A percentile compares a stretch with the other conserved stretches of the same genome.
Conservation (phyloP, 768 basidiomycete genomes). For the Xerocomus potaroensis region DNA sequence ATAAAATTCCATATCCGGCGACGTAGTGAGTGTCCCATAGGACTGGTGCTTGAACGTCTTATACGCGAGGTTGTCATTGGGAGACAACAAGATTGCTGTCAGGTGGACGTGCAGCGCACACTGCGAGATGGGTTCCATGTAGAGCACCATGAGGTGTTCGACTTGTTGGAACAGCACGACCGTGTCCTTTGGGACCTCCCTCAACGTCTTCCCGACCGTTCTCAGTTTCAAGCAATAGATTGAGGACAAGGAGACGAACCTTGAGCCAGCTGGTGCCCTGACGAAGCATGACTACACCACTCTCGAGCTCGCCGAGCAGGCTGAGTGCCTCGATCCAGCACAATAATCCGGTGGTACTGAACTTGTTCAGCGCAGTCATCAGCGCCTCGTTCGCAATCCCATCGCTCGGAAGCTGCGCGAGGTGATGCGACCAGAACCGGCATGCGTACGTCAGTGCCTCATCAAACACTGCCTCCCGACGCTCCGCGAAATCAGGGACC, state of each 20-base stretch:
- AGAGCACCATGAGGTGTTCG: conserved; percentile 17
- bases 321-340: conserved; percentile 18
- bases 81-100: conserved; percentile 5
- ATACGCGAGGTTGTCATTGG: background rate
- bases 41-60: conserved; percentile 9
- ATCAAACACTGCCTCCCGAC: no score
- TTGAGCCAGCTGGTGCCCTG: conserved; percentile 12
- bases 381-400: conserved; percentile 6
- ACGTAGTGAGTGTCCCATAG: background rate
- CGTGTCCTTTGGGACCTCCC: conserved; percentile 2
- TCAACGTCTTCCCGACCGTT: conserved; percentile 4
- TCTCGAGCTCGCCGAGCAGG: conserved; percentile 17
- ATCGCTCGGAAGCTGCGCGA: conserved; percentile 7
- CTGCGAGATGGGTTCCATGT: conserved; percentile 18
- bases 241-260: conserved; percentile 1
- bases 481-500: no score
- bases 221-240: background rate
- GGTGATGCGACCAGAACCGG: conserved; percentile 6
- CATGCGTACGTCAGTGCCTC: no score
- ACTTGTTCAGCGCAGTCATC: conserved; percentile 3
- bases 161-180: conserved; percentile 14
- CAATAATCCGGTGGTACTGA: conserved; percentile 8
- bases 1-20: background rate
- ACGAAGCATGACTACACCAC: conserved; percentile 13
- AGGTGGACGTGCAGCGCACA: conserved; percentile 19